Evolutionary conservation across 805 yeast species (phyloP).

Genomic region (Hanseniaspora lindneri): DNA sequence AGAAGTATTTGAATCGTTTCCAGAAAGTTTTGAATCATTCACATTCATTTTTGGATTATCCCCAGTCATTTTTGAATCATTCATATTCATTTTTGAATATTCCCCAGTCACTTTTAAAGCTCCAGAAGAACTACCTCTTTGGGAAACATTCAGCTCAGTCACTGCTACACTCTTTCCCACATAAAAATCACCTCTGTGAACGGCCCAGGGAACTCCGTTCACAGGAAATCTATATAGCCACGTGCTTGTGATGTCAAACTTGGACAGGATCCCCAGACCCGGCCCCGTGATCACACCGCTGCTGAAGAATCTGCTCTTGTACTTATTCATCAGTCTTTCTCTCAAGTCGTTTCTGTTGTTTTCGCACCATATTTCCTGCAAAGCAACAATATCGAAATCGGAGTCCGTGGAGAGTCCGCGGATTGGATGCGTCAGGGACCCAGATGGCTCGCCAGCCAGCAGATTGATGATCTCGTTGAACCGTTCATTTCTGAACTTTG

Average conservation of each 20-base stretch:
- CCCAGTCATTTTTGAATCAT: no score
- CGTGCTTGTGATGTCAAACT: slow-evolving; percentile 69
- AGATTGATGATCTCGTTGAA: slow-evolving; percentile 61
- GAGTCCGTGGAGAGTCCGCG: slow-evolving; percentile 17
- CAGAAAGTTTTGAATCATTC: no score
- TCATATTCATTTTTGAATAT: no score
- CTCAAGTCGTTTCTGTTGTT: slow-evolving; percentile 67
- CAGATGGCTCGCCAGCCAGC: slow-evolving; percentile 32
- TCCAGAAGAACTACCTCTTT: no score
- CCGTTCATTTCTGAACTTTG: slow-evolving; percentile 56
- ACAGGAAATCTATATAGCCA: slow-evolving; percentile 77
- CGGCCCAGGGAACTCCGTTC: slow-evolving; percentile 89
- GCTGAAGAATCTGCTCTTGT: slow-evolving; percentile 56
- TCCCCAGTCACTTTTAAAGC: no score
- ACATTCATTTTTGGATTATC: no score
- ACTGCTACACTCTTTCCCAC: slow-evolving; percentile 86
- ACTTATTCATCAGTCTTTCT: slow-evolving; percentile 33
- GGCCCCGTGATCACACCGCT: slow-evolving; percentile 89
- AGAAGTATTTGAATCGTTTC: no score
- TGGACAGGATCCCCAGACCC: slow-evolving; percentile 74
- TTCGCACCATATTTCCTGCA: slow-evolving; percentile 91
- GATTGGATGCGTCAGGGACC: slow-evolving; percentile 16
- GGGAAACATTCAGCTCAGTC: slow-evolving; percentile 47
- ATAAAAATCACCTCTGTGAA: slow-evolving; percentile 91
- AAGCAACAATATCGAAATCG: slow-evolving; percentile 69